phyloP scores from a whole-genome alignment of 2,329 filamentous ascomycete species.

The Monascus ruber region DNA sequence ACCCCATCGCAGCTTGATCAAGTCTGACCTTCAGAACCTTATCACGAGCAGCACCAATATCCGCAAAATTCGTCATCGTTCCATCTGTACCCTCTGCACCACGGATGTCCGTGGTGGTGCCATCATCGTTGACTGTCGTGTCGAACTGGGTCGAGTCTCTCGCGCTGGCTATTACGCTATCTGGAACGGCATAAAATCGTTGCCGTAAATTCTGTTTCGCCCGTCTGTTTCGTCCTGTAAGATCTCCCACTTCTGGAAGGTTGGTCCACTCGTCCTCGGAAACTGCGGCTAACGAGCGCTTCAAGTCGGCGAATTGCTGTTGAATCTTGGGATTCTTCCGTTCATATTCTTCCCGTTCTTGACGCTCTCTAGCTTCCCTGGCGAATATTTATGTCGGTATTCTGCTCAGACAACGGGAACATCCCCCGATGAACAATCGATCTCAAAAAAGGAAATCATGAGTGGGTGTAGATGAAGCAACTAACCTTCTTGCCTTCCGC shows the following conservation, averaged over 20 bases:
- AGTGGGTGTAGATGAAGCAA: slow-evolving; percentile 23
- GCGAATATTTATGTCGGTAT: slow-evolving; percentile 58
- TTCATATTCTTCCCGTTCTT: slow-evolving; percentile 91
- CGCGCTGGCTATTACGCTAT: slow-evolving; percentile 84
- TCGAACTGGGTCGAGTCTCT: slow-evolving; percentile 70
- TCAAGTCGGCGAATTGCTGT: slow-evolving; percentile 92
- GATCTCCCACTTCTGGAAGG: slow-evolving; percentile 87
- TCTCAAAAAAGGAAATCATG: slow-evolving; percentile 23
- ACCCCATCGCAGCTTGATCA: slow-evolving; percentile 70
- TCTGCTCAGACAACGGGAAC: slow-evolving; percentile 57
- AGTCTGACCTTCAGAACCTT: slow-evolving; percentile 91
- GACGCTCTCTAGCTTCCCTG: slow-evolving; percentile 87
- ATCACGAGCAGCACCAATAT: slow-evolving; percentile 91
- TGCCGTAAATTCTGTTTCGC: slow-evolving; percentile 72
- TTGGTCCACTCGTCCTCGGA: slow-evolving; percentile 95
- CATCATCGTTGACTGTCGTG: slow-evolving; percentile 79
- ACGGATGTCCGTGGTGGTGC: slow-evolving; percentile 38
- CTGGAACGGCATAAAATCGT: slow-evolving; percentile 90
- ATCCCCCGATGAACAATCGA: slow-evolving; percentile 54
- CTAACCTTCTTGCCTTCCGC: slow-evolving; percentile 75
- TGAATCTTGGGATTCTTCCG: slow-evolving; percentile 96
- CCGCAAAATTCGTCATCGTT: slow-evolving; percentile 94
- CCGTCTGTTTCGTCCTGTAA: slow-evolving; percentile 86
- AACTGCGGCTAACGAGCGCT: slow-evolving; percentile 75
- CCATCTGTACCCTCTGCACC: slow-evolving; percentile 52